phyloP scores from a whole-genome alignment of 129 eudicot species.

The Flaveria linearis region DNA sequence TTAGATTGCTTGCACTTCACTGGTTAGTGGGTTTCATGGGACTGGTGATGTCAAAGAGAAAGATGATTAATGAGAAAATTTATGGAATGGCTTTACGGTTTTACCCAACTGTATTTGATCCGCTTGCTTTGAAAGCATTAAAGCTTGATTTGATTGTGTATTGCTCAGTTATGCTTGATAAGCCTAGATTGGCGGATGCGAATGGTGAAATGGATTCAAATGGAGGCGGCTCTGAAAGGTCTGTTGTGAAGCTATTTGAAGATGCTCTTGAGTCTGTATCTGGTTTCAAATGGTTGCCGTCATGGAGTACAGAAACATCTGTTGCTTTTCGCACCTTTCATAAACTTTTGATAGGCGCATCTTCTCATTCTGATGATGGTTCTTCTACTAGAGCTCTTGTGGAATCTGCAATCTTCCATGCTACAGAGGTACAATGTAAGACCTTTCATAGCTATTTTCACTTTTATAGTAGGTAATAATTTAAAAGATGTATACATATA shows the following conservation, averaged over 20 bases:
- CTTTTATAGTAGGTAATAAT: slow-evolving; percentile 26
- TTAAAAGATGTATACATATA: not conserved
- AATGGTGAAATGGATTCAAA: slow-evolving; percentile 43
- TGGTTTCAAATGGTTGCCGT: slow-evolving; percentile 87
- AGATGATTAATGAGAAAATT: slow-evolving; percentile 46
- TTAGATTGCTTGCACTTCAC: slow-evolving; percentile 78
- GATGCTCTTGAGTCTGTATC: slow-evolving; percentile 83
- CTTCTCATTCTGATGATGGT: slow-evolving; percentile 58
- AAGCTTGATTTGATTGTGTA: slow-evolving; percentile 91
- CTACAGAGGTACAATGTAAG: slow-evolving; percentile 75
- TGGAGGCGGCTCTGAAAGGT: slow-evolving; percentile 35
- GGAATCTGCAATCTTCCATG: slow-evolving; percentile 66
- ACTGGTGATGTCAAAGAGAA: slow-evolving; percentile 50
- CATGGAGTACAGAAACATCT: slow-evolving; percentile 92
- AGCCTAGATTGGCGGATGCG: slow-evolving; percentile 34
- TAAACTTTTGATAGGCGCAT: slow-evolving; percentile 72
- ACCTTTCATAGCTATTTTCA: slow-evolving; percentile 29
- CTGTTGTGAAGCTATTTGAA: slow-evolving; percentile 68
- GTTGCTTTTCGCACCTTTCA: slow-evolving; percentile 85
- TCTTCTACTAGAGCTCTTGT: slow-evolving; percentile 40
- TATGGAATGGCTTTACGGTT: slow-evolving; percentile 52
- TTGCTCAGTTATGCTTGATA: slow-evolving; percentile 53
- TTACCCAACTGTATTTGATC: slow-evolving; percentile 81
- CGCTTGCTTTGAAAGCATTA: slow-evolving; percentile 79
- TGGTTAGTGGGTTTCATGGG: slow-evolving; percentile 79